Evolutionary conservation across 768 basidiomycete species (phyloP), one percentile per base, ranked within the genome.

Genomic region (Mycena leptocephala): DNA sequence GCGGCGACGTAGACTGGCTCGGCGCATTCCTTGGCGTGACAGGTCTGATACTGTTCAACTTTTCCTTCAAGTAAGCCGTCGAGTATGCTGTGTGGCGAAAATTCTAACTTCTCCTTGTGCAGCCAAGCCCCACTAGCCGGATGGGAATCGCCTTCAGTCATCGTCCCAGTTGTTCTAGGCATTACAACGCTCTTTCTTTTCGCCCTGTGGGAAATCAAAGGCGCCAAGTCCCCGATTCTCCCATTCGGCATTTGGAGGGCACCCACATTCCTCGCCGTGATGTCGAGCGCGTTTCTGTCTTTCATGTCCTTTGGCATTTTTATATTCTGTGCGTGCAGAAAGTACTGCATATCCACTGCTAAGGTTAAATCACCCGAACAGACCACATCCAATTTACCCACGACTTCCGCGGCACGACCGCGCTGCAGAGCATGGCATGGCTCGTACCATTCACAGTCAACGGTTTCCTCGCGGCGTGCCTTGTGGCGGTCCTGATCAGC

Each of bases 241-340:
- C 69, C 69, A 7, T 70, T 70, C 58, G 41, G 20, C n/a, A 70
- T 70, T 32, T 70, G 69, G 69, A 46, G 28, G 14, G 59, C 56
- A 8, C 68, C 68, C 53, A 70, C 68, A 39, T 70, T 70, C 56
- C 69, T 70, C 41, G 69, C 69, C 9, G 69, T 70, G 8, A 70
- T 70, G 43, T 22, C 22, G 0, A 70, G 69, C 43, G 56, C 69
- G 2, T 61, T 70, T 20, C 58, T 70, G 7, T 70, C 69, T 10
- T 70, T 70, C 58, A 70, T 70, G 69, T 70, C 69, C 8, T 70
- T 70, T 37, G 69, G 69, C 6, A 46, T 70, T 5, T 70, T 70
- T 58, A 70, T 70, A 24, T 70, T 61, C 32, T 70, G 69, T 70
- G 33, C 39, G 63, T 33, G 41, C 14, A 11, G 9, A 28, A 51